Percentiles rank a stretch among this genome's conserved stretches.
Evolutionary conservation across 768 basidiomycete species (phyloP).

Genomic region (Termitomyces sp.): DNA sequence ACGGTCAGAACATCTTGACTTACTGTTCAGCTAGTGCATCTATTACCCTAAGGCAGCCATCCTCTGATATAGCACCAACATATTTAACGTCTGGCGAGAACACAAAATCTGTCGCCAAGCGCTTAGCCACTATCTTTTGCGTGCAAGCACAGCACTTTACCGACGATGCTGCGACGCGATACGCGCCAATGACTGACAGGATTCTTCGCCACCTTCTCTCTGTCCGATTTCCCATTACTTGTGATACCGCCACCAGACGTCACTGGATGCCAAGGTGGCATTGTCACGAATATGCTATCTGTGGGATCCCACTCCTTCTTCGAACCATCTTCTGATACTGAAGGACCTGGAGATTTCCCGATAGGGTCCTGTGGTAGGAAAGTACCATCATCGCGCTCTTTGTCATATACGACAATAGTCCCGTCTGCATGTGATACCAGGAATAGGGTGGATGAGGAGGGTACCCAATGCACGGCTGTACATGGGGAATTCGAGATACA

Average conservation of each 20-base stretch:
- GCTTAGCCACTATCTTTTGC: neutral
- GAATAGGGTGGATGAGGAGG: slow-evolving; percentile 74
- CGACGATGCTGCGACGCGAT: slow-evolving; percentile 66
- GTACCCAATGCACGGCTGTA: slow-evolving; percentile 90
- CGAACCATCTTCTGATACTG: slow-evolving; percentile 25
- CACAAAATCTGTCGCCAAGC: slow-evolving; percentile 61
- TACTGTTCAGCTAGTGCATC: slow-evolving; percentile 87
- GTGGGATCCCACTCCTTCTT: slow-evolving; percentile 70
- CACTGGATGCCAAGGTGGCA: slow-evolving; percentile 84
- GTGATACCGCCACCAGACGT: slow-evolving; percentile 35
- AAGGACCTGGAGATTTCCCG: slow-evolving; percentile 22
- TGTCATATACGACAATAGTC: slow-evolving; percentile 86
- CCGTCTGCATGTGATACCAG: slow-evolving; percentile 88
- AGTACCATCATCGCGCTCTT: slow-evolving; percentile 81
- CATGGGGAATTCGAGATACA: slow-evolving; percentile 78
- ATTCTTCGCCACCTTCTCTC: slow-evolving; percentile 73
- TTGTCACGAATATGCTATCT: slow-evolving; percentile 73
- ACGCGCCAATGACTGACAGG: slow-evolving; percentile 91
- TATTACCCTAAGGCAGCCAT: slow-evolving; percentile 87
- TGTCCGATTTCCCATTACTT: slow-evolving; percentile 46
- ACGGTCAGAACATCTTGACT: slow-evolving; percentile 20
- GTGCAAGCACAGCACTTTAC: slow-evolving; percentile 32
- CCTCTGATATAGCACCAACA: slow-evolving; percentile 88
- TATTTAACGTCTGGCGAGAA: slow-evolving; percentile 93
- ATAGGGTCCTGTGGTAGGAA: slow-evolving; percentile 64